These are phyloP conservation scores for Phytophthora capsici DNA, from an alignment of 352 stramenopile species.

Conservation along the genomic window DNA sequence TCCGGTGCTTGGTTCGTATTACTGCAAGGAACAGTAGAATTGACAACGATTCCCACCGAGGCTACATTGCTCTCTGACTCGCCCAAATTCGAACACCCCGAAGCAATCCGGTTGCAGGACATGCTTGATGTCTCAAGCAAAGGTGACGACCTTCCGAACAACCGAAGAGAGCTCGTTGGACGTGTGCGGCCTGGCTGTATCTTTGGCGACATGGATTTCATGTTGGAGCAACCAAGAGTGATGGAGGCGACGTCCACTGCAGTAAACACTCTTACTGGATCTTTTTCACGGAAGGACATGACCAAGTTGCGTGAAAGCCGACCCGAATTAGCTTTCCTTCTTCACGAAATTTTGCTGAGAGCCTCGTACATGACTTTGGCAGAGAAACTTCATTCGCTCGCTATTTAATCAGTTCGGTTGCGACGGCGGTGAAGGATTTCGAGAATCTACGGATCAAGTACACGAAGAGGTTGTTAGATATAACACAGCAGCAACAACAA, in stretches of 20 bases:
- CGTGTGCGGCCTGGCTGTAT: conserved; percentile 63
- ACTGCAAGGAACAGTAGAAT: conserved; percentile 54
- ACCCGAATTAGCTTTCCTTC: conserved; percentile 49
- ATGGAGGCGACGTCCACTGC: conserved; percentile 54
- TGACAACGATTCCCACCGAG: conserved; percentile 38
- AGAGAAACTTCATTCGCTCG: conserved; percentile 40
- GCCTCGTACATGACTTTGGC: conserved; percentile 66
- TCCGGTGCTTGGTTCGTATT: conserved; percentile 60
- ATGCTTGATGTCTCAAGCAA: background rate
- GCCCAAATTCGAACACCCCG: conserved; percentile 19
- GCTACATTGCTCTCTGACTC: conserved; percentile 23
- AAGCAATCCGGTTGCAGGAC: conserved; percentile 7
- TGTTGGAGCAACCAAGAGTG: conserved; percentile 55
- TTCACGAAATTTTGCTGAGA: conserved; percentile 63
- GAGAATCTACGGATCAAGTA: conserved; percentile 39
- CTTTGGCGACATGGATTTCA: conserved; percentile 75
- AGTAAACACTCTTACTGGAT: conserved; percentile 45
- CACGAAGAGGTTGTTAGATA: conserved; percentile 3
- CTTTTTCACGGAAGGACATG: conserved; percentile 47
- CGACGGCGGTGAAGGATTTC: conserved; percentile 70
- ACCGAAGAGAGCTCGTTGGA: conserved; percentile 49
- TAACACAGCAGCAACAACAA: background rate
- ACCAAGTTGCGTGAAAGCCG: conserved; percentile 26
- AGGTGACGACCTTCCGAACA: conserved; percentile 2
- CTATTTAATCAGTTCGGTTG: conserved; percentile 30